Conservation (phyloP, 345 rosid species). For the Eutrema yunnanense region DNA sequence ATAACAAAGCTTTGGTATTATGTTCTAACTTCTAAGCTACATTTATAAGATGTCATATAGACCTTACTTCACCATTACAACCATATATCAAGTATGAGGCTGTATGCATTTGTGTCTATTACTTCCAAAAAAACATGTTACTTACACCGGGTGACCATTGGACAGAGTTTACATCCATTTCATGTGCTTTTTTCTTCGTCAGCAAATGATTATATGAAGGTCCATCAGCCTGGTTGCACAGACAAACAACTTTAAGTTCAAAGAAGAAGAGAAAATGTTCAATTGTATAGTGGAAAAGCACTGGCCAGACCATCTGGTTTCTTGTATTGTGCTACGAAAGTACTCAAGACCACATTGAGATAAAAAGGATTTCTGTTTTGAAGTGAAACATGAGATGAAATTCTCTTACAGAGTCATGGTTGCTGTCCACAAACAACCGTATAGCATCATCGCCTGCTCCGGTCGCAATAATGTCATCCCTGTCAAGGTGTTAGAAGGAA, state of each 20-base stretch:
- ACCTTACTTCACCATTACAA: neutral
- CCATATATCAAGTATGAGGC: neutral
- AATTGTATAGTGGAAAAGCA: too few species aligned
- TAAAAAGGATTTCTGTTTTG: neutral
- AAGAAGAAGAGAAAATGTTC: too few species aligned
- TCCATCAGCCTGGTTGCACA: too few species aligned
- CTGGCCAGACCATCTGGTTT: too few species aligned
- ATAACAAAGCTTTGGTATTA: too few species aligned
- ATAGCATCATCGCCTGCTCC: slow-evolving; percentile 95
- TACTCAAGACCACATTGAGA: neutral
- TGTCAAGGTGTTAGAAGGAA: slow-evolving; percentile 19
- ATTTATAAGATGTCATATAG: neutral
- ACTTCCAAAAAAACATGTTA: slow-evolving; percentile 15
- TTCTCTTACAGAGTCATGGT: slow-evolving; percentile 49
- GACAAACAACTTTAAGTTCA: too few species aligned
- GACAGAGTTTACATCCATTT: too few species aligned
- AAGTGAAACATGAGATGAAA: neutral
- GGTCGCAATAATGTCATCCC: slow-evolving; percentile 81
- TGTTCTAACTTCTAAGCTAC: neutral
- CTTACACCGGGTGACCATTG: slow-evolving; percentile 82
- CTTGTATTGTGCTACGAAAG: too few species aligned
- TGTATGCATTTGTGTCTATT: neutral
- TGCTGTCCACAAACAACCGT: slow-evolving; percentile 60
- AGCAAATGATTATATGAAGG: too few species aligned
- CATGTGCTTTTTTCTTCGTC: too few species aligned